Conservation (phyloP, 2,329 filamentous ascomycete genomes). For the Claviceps africana region DNA sequence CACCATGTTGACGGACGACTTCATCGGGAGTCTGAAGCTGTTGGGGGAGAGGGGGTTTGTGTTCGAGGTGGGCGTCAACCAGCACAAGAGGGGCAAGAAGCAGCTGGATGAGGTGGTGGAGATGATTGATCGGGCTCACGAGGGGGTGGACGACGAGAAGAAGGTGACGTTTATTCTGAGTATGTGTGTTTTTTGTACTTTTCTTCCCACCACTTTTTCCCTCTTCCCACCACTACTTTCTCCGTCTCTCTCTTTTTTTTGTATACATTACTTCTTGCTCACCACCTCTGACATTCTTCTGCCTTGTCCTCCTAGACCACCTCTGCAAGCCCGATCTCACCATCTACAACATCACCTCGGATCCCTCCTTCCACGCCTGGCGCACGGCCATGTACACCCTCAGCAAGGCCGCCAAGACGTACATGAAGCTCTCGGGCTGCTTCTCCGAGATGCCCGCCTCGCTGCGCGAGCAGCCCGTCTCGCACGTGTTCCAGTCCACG, state of each 20-base stretch:
- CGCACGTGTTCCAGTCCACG: constrained; percentile 48
- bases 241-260: too few relatives aligned
- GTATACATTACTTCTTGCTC: too few relatives aligned
- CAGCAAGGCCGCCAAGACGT: constrained; percentile 50
- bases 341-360: constrained; percentile 40
- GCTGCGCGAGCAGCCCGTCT: constrained; percentile 31
- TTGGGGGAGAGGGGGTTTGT: constrained; percentile 48
- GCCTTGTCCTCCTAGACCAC: constrained; percentile 49
- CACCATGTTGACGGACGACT: constrained; percentile 47
- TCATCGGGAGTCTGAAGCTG: constrained; percentile 52
- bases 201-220: background rate
- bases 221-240: too few relatives aligned
- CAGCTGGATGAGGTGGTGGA: constrained; percentile 58
- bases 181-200: constrained; percentile 24
- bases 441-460: constrained; percentile 63
- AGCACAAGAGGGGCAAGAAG: constrained; percentile 58
- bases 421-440: constrained; percentile 81
- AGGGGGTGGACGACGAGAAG: constrained; percentile 42
- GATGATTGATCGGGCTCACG: constrained; percentile 55
- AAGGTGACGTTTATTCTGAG: constrained; percentile 58
- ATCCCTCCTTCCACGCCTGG: constrained; percentile 54
- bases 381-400: constrained; percentile 53
- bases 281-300: too few relatives aligned
- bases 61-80: constrained; percentile 79
- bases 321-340: constrained; percentile 75